Conservation (phyloP, 176 grass and related monocot species). For the Ampelocalamus luodianensis region DNA sequence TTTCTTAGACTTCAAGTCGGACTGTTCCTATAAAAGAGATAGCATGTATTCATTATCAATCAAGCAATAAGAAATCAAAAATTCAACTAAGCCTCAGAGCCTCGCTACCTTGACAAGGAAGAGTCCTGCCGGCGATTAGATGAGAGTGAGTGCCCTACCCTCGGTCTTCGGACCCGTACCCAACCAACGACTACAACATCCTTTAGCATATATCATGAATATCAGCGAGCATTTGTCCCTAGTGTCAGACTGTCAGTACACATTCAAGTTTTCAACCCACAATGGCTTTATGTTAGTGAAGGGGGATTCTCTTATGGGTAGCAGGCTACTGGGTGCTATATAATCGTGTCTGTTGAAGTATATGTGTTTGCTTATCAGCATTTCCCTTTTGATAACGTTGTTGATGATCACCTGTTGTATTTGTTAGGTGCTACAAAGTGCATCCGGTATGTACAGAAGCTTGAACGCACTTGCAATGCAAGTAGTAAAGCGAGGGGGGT, state of each 20-base stretch:
- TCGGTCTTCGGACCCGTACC: too few species aligned
- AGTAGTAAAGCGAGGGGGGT: constrained; percentile 74
- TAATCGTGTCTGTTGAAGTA: not conserved
- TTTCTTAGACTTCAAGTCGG: too few species aligned
- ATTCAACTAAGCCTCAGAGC: too few species aligned
- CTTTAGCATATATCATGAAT: constrained; percentile 2
- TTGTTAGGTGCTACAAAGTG: constrained; percentile 85
- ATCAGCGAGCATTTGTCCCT: not conserved
- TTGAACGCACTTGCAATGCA: constrained; percentile 88
- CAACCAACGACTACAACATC: too few species aligned
- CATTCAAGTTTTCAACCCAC: not conserved
- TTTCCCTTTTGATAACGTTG: not conserved
- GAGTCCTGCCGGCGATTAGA: too few species aligned
- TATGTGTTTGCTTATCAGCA: not conserved
- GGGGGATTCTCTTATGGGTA: not conserved
- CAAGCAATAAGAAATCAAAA: too few species aligned
- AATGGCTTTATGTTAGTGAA: constrained; percentile 2
- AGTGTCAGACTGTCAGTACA: constrained; percentile 17
- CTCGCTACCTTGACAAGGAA: too few species aligned
- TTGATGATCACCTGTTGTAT: constrained; percentile 28
- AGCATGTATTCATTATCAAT: too few species aligned
- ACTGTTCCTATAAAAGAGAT: too few species aligned
- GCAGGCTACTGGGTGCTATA: not conserved
- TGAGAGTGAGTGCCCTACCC: too few species aligned
- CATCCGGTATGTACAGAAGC: constrained; percentile 93